Base-by-base conservation (phyloP, 225 moss, liverwort and hornwort genomes). In the Thuidium tamariscinum region DNA sequence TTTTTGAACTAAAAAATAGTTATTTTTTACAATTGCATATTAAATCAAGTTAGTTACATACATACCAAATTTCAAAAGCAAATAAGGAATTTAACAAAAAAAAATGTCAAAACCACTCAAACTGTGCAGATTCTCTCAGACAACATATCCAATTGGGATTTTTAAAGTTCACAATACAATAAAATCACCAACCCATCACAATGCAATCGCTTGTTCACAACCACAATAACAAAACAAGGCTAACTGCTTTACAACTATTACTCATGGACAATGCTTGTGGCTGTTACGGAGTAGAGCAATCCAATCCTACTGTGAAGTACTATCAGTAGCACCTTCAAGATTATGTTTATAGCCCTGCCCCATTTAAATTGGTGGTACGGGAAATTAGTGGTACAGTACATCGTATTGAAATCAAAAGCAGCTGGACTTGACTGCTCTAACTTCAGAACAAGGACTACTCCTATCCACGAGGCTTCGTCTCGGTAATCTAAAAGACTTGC, bases 41-140 rank as follows among this genome's bases (percentile, higher is more conserved):
- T 25, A 23, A 68, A 39, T 67, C 22, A 37, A 20, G 0, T 7
- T 37, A 67, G 2, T 37, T 37, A 67, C 4, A 4, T 16, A 5
- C 16, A 70, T 9, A 41, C 26, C 15, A 42, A 70, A 42, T 25
- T 70, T 70, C 70, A 41, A 23, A 41, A 69, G 15, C 41, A 68
- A 14, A 68, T 39, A 39, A 68, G 2, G 8, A 68, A 68, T 68
- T 68, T 23, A 37, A 0, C 67, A 67, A 67, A 37, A 67, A 67
- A 37, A 39, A 4, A 3, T 69, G 69, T 25, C 8, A 25, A 69
- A 66, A 26, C 27, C 9, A 42, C 16, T 1, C 1, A 0, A 16
- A 42, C 0, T 42, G 1, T 12, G 3, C 0, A 1, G 4, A 39
- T 42, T 70, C 42, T 70, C 27, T 27, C 1, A 1, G 0, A 0